A percentile compares a stretch with the other conserved stretches of the same genome.
These are phyloP conservation scores for Ophiostoma fasciatum DNA, from an alignment of 2,329 filamentous ascomycete genomes.

Conservation along the genomic window DNA sequence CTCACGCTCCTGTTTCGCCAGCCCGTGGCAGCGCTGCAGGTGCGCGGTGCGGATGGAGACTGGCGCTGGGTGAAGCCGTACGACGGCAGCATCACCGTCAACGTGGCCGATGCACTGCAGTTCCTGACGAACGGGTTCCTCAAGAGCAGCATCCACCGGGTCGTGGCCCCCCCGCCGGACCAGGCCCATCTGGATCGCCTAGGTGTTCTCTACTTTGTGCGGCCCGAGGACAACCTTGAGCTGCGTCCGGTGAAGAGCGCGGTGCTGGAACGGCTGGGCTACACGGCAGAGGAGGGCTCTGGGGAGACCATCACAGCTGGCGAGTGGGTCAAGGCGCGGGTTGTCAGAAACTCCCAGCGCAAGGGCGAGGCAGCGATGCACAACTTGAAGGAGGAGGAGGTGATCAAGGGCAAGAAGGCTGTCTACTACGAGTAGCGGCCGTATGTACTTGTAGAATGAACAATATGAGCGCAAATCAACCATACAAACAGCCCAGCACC, in stretches of 20 bases:
- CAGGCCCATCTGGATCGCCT: conserved; percentile 31
- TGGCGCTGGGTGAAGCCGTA: conserved; percentile 31
- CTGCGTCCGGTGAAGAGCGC: conserved; percentile 12
- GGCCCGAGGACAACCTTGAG: conserved; percentile 23
- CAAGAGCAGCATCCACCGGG: conserved; percentile 21
- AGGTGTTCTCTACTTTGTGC: conserved; percentile 36
- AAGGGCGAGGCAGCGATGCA: not conserved
- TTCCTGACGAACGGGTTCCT: conserved; percentile 29
- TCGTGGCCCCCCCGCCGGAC: conserved; percentile 22
- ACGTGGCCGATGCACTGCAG: conserved; percentile 28
- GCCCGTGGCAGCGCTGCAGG: conserved; percentile 36
- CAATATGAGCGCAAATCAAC: no score
- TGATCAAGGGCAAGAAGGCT: conserved; percentile 6
- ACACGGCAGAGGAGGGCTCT: not conserved
- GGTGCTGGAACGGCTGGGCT: conserved; percentile 5
- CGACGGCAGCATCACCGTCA: conserved; percentile 32
- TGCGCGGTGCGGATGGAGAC: conserved; percentile 23
- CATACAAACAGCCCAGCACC: no score
- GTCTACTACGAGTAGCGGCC: conserved; percentile 6
- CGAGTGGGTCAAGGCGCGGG: conserved; percentile 8
- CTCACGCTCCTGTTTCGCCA: conserved; percentile 39
- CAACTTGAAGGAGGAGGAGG: conserved; percentile 1
- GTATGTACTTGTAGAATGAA: no score
- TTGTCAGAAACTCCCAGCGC: not conserved
- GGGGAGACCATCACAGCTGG: conserved; percentile 3